Conservation (phyloP, 305 asterid genomes). For the Fraxinus platypoda region DNA sequence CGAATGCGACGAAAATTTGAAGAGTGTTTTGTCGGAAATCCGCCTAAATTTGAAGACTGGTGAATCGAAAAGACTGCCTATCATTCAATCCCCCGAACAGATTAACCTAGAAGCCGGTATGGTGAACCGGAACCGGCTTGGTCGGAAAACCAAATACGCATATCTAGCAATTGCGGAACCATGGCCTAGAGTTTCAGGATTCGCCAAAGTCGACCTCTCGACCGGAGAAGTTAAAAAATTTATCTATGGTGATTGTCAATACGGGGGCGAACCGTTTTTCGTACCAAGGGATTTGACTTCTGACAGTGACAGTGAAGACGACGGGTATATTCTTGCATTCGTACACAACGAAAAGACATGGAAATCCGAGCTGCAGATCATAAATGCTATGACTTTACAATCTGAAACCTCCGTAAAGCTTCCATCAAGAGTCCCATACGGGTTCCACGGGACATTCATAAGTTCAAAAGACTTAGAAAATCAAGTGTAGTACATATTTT, state of each 20-base stretch:
- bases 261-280: constrained; percentile 73
- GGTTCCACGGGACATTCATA: constrained; percentile 74
- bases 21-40: constrained; percentile 53
- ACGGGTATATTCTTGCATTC: constrained; percentile 54
- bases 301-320: constrained; percentile 52
- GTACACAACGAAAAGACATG: constrained; percentile 60
- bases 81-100: constrained; percentile 35
- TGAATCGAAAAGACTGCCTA: constrained; percentile 35
- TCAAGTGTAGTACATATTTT: constrained; percentile 27
- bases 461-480: constrained; percentile 40
- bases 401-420: constrained; percentile 47
- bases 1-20: constrained; percentile 46
- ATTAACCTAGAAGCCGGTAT: constrained; percentile 72
- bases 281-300: constrained; percentile 37
- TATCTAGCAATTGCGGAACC: constrained; percentile 74
- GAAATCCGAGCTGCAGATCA: constrained; percentile 57
- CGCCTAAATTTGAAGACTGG: constrained; percentile 59
- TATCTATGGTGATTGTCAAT: constrained; percentile 50
- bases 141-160: constrained; percentile 53
- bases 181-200: constrained; percentile 77
- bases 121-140: constrained; percentile 63
- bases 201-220: constrained; percentile 59
- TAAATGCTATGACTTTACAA: constrained; percentile 45
- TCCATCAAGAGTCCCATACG: constrained; percentile 75
- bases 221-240: constrained; percentile 45